These are phyloP conservation scores for Trichosporon sp. DNA, from an alignment of 1,284 basidiomycete species.

Conservation along the genomic window DNA sequence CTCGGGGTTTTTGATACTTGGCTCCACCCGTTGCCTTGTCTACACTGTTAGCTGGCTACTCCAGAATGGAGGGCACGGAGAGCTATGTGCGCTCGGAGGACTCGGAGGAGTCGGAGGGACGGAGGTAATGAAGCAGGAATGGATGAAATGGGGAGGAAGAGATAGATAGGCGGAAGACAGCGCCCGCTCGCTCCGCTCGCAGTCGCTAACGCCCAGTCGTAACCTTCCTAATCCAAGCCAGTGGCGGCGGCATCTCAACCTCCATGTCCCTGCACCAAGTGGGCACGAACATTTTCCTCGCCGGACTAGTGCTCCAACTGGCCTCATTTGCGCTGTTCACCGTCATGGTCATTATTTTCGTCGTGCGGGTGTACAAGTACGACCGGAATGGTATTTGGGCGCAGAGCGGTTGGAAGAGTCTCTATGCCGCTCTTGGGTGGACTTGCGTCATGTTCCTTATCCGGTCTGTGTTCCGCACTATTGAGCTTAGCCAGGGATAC, in stretches of 20 bases:
- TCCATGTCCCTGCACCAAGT: constrained; percentile 36
- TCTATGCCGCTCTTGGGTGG: constrained; percentile 55
- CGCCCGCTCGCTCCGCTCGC: neutral
- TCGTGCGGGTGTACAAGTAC: constrained; percentile 52
- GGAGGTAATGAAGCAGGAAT: no score
- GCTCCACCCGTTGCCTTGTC: no score
- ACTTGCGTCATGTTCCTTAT: constrained; percentile 53
- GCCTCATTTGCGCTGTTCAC: constrained; percentile 60
- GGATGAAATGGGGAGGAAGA: no score
- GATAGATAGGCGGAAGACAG: no score
- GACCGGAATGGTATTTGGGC: constrained; percentile 8
- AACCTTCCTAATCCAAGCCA: constrained; percentile 61
- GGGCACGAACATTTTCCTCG: constrained; percentile 54
- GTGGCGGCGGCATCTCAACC: constrained; percentile 46
- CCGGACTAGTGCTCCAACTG: constrained; percentile 59
- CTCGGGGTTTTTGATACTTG: no score
- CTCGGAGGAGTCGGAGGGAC: no score
- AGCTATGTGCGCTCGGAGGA: no score
- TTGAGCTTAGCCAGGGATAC: constrained; percentile 63
- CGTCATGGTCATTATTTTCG: constrained; percentile 55
- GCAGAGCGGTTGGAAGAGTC: constrained; percentile 54
- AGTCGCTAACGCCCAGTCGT: constrained; percentile 24
- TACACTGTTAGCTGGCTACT: no score
- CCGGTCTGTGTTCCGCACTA: constrained; percentile 62
- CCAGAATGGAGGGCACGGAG: no score